Percentiles rank a stretch among this genome's conserved stretches.
Evolutionary conservation across 2,329 filamentous ascomycete genomes (phyloP).

Genomic region (Dendrostoma leiphaemia): DNA sequence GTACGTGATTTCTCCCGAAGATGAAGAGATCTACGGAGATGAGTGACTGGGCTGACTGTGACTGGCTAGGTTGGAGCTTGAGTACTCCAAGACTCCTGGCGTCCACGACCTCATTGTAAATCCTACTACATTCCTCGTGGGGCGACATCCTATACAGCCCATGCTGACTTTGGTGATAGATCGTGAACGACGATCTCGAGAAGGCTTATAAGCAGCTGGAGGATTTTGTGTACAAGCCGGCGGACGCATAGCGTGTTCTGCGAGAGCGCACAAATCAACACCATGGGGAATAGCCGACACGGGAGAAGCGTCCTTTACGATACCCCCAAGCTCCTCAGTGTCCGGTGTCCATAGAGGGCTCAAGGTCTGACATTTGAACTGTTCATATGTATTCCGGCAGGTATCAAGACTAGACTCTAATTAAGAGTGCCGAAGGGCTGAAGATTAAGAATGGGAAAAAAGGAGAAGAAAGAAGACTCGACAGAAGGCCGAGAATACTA

Average conservation of each 20-base stretch:
- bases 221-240: slow-evolving; percentile 42
- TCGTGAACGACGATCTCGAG: slow-evolving; percentile 44
- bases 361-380: too few relatives aligned
- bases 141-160: background rate
- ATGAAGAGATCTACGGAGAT: background rate
- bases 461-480: slow-evolving; percentile 27
- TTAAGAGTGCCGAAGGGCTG: slow-evolving; percentile 33
- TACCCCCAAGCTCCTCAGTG: background rate
- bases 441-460: slow-evolving; percentile 28
- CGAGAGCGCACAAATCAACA: background rate
- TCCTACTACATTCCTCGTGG: background rate
- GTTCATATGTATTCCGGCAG: slow-evolving; percentile 33
- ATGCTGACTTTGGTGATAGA: slow-evolving; percentile 16
- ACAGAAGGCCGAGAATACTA: slow-evolving; percentile 38
- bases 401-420: slow-evolving; percentile 44
- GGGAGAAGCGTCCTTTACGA: too few relatives aligned
- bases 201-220: slow-evolving; percentile 53
- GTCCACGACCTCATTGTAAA: slow-evolving; percentile 41
- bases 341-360: too few relatives aligned
- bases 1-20: slow-evolving; percentile 10
- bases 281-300: background rate
- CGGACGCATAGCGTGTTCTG: slow-evolving; percentile 4
- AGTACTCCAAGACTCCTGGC: slow-evolving; percentile 66
- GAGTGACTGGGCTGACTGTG: slow-evolving; percentile 5
- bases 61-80: slow-evolving; percentile 57